Base-by-base conservation (phyloP, 768 basidiomycete genomes). In the Nidularia sp. region DNA sequence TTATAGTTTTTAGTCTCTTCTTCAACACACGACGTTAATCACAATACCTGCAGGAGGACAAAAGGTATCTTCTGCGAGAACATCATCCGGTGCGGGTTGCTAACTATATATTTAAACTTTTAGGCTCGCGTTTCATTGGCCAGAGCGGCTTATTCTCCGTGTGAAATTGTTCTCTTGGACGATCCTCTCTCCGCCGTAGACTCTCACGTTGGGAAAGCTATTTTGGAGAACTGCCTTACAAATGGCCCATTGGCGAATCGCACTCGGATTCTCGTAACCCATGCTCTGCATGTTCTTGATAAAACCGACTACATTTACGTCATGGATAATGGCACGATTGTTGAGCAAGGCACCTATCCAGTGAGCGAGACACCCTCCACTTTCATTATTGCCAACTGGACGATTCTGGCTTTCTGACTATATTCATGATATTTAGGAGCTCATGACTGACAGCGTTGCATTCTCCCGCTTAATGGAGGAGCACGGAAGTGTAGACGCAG, bases 101-200 rank as follows among this genome's bases (percentile, higher is more conserved):
- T 18, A 42, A 39, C 15, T 22, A 34, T 35, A 9, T 53, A 4
- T 9, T 33, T 53, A 34, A 53, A 12, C 32, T 34, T 50, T 22
- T 56, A 83, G 75, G 82, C 84, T 32, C 79, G 84, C 25, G 76
- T 86, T 5, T 82, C 81, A 3, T 70, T 88, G 22, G 88, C 88
- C 2, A 69, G 88, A 39, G 85, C 85, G 0, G 83, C 84, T 1
- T 91, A 89, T 60, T 81, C 85, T 2, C 65, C 73, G 0, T 75
- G 83, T 3, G 84, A 88, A 53, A 74, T 90, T 49, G 78, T 87
- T 48, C 75, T 89, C 7, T 72, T 90, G 34, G 87, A 91, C 60
- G 88, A 91, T 60, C 84, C 88, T 5, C 77, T 90, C 36, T 81
- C 80, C 32, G 86, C 87, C 1, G 81, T 88, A 5, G 87, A 89